Evolutionary conservation across 805 yeast genomes (phyloP).

Genomic region (Metschnikowia bowlesiae): DNA sequence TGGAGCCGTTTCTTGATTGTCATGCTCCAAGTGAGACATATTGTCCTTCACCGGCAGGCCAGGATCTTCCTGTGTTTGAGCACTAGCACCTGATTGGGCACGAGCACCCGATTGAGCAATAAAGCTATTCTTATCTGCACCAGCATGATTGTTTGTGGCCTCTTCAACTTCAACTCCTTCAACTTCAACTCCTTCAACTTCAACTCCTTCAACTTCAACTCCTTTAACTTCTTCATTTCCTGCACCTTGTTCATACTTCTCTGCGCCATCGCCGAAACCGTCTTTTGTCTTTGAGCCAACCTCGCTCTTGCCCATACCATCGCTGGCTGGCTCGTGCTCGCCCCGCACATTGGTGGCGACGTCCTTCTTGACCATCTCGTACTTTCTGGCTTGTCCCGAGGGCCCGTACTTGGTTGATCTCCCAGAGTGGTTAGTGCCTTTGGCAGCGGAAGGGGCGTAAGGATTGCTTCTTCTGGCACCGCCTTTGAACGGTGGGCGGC

Average conservation of each 20-base stretch:
- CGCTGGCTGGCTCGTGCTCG: neutral
- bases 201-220: no score
- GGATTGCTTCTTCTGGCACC: constrained; percentile 1
- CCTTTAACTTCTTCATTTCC: no score
- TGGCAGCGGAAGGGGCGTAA: constrained; percentile 12
- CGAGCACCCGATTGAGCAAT: neutral
- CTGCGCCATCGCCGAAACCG: neutral
- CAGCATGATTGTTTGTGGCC: neutral
- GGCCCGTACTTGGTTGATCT: constrained; percentile 12
- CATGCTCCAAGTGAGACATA: neutral
- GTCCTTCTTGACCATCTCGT: constrained; percentile 7
- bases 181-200: no score
- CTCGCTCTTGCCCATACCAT: neutral
- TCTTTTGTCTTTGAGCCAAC: neutral
- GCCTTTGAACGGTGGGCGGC: neutral
- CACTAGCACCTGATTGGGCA: no score
- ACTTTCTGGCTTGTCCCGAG: constrained; percentile 6
- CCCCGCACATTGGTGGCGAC: neutral
- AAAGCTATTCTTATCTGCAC: neutral
- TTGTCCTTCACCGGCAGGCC: no score
- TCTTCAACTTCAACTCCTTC: neutral
- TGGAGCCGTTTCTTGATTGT: neutral
- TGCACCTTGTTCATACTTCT: no score
- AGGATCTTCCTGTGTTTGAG: no score
- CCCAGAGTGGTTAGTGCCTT: constrained; percentile 2